phyloP scores from a whole-genome alignment of 495 filamentous ascomycete genomes.

The Hypoxylon trugodes region DNA sequence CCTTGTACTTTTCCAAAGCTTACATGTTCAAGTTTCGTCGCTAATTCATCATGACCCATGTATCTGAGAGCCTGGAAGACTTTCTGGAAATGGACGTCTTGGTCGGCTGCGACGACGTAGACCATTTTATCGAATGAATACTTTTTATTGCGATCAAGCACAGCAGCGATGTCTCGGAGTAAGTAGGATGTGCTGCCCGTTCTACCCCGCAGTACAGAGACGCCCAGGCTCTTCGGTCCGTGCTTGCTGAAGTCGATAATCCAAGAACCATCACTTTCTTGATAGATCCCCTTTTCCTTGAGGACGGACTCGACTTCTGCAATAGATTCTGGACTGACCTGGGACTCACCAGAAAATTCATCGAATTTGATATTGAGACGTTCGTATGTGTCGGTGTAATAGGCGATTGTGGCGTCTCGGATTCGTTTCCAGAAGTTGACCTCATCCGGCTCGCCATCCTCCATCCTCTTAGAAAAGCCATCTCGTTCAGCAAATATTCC shows the following conservation, averaged over 20 bases:
- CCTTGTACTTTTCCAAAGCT: neutral
- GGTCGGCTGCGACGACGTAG: conserved; percentile 1
- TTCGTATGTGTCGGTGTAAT: neutral
- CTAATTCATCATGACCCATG: neutral
- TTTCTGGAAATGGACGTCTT: conserved; percentile 5
- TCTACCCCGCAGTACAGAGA: neutral
- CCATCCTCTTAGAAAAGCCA: conserved; percentile 7
- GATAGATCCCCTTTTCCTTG: neutral
- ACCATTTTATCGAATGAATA: conserved; percentile 5
- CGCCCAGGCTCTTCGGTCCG: neutral
- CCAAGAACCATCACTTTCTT: conserved; percentile 8
- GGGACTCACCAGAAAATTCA: conserved; percentile 3
- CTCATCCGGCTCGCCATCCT: neutral
- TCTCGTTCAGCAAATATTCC: neutral
- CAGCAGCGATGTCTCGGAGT: conserved; percentile 8
- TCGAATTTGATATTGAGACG: neutral
- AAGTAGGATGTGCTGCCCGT: conserved; percentile 1
- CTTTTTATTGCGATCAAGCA: neutral
- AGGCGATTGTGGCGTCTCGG: neutral
- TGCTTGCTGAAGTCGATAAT: conserved; percentile 5
- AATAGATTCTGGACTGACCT: neutral
- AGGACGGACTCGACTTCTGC: conserved; percentile 6
- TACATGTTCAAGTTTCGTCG: neutral
- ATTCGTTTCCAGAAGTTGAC: neutral
- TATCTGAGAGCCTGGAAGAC: conserved; percentile 1